phyloP scores from a whole-genome alignment of 768 basidiomycete species.

The Lactifluus subvellereus region DNA sequence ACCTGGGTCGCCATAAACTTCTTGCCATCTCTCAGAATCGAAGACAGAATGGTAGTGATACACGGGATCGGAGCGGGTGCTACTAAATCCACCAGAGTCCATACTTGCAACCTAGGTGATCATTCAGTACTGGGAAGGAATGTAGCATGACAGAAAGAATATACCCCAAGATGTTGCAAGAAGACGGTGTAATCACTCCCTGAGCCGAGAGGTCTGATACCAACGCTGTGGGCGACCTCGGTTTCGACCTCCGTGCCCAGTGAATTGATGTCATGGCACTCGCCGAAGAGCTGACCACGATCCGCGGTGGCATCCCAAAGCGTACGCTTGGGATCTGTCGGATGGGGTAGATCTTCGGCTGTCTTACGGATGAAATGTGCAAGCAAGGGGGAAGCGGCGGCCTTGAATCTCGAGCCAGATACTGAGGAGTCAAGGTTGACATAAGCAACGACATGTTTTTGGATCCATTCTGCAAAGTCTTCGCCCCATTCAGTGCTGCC shows the following conservation, averaged over 20 bases:
- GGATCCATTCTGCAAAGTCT: constrained; percentile 81
- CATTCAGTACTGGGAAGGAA: constrained; percentile 29
- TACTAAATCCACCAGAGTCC: constrained; percentile 33
- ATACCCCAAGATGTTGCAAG: constrained; percentile 69
- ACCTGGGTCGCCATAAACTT: constrained; percentile 57
- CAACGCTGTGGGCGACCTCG: constrained; percentile 34
- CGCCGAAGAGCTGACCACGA: constrained; percentile 45
- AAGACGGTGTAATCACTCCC: constrained; percentile 93
- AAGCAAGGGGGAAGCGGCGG: constrained; percentile 71
- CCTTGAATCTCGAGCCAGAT: constrained; percentile 52
- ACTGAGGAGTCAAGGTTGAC: constrained; percentile 76
- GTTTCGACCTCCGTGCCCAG: constrained; percentile 36
- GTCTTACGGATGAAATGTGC: constrained; percentile 64
- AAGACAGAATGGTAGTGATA: constrained; percentile 61
- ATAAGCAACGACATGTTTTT: constrained; percentile 76
- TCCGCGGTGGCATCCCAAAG: constrained; percentile 78
- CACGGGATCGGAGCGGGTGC: constrained; percentile 40
- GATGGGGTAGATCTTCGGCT: constrained; percentile 70
- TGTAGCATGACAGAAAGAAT: constrained; percentile 28
- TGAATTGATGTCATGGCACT: constrained; percentile 41
- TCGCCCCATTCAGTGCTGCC: constrained; percentile 94
- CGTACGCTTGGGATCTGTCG: constrained; percentile 53
- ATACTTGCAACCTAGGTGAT: constrained; percentile 32
- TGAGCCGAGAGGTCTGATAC: constrained; percentile 63
- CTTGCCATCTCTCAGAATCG: constrained; percentile 55